Conservation (phyloP, 1,284 basidiomycete species). For the Puccinia novopanici region DNA sequence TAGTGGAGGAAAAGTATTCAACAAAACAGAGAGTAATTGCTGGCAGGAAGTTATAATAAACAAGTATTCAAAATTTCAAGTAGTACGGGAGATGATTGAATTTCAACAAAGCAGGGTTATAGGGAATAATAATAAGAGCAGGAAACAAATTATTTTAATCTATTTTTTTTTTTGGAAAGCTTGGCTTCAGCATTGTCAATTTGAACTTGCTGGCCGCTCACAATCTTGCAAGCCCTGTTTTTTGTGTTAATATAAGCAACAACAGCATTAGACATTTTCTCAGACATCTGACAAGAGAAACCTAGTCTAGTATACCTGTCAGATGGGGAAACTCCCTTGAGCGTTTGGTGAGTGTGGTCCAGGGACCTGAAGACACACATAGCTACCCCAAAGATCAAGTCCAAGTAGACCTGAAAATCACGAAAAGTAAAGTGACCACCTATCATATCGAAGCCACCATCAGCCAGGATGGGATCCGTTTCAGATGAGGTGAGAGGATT, state of each 20-base stretch:
- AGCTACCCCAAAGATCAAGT: background rate
- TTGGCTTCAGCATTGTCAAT: background rate
- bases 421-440: background rate
- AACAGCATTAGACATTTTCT: constrained; percentile 3
- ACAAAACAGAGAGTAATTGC: too few species aligned
- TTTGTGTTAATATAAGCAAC: background rate
- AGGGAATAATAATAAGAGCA: too few species aligned
- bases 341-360: background rate
- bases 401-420: background rate
- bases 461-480: background rate
- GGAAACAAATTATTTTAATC: background rate
- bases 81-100: too few species aligned
- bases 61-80: too few species aligned
- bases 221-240: too few species aligned
- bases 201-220: background rate
- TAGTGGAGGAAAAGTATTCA: too few species aligned
- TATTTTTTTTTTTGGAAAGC: background rate
- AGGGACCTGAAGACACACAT: background rate
- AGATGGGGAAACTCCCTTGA: background rate
- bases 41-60: too few species aligned
- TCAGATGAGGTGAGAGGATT: background rate
- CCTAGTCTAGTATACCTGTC: constrained; percentile 7
- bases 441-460: background rate
- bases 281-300: constrained; percentile 22
- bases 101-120: too few species aligned